Evolutionary conservation across 768 basidiomycete genomes (phyloP), one percentile per base, ranked within the genome.

Genomic region (Boletellus emodensis): DNA sequence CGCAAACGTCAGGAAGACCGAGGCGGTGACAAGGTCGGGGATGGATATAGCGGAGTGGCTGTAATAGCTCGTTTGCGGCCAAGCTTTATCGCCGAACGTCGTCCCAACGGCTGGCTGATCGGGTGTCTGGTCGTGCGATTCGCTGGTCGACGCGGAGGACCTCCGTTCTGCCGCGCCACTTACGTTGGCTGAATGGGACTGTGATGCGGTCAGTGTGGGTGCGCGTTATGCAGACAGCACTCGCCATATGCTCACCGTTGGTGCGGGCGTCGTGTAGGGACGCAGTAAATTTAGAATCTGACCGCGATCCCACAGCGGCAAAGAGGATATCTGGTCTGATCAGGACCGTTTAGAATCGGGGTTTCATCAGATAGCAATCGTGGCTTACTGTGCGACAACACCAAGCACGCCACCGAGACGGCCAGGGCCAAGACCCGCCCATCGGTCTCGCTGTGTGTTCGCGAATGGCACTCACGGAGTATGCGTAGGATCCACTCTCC

Each of bases 1-100:
- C 3, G 75, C 80, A 55, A 78, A 82, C 10, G 72, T 75, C 51
- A 84, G 56, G 44, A 78, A 75, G 46, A 82, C 76, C 24, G 81
- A 76, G 15, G 77, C 72, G 15, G 71, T 69, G 4, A 65, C 60
- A 41, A 74, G 65, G 58, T 70, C 66, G 13, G 76, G 76, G 36
- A 68, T 63, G 24, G 59, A 44, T 49, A 68, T 42, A 13, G 41
- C 46, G 51, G 60, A 57, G 30, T 52, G 52, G 49, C 48, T 52
- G 38, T 56, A 61, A 32, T 68, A 66, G 30, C 40, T 56, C 40
- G 57, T 51, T 0, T 53, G 52, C 32, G 50, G 38, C 28, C 49
- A 46, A 43, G 43, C 38, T 50, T 45, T 46, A 44, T 54, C 52
- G 40, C 50, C 48, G 36, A 53, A 52, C 49, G 55, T 33, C 45